Evolutionary conservation across 495 filamentous ascomycete species (phyloP).

Genomic region (Hyaloscypha bicolor): DNA sequence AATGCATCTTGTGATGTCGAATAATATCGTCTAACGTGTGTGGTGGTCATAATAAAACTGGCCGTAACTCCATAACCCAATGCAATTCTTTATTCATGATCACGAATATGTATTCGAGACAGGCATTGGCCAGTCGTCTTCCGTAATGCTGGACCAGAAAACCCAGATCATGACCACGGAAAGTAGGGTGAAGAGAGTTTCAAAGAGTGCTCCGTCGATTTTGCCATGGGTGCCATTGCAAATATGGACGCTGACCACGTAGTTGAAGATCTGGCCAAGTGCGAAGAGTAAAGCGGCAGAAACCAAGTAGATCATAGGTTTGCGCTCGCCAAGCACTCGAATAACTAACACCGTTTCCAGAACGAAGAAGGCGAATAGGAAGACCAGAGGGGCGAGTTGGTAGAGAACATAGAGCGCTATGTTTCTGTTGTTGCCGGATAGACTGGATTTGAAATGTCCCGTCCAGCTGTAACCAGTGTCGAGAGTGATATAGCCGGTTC

Average conservation of each 20-base stretch:
- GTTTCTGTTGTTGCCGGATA: constrained; percentile 61
- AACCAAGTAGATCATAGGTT: constrained; percentile 84
- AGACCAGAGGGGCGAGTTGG: constrained; percentile 87
- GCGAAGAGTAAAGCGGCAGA: constrained; percentile 80
- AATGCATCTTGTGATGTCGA: constrained; percentile 14
- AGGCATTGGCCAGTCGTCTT: constrained; percentile 94
- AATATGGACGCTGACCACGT: constrained; percentile 87
- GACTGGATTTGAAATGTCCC: constrained; percentile 65
- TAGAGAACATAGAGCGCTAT: constrained; percentile 94
- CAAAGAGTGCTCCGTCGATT: constrained; percentile 91
- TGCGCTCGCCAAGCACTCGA: constrained; percentile 77
- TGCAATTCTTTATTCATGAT: constrained; percentile 17
- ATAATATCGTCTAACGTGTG: constrained; percentile 31
- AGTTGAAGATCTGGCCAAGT: constrained; percentile 92
- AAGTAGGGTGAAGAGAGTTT: constrained; percentile 87
- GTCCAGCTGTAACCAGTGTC: constrained; percentile 93
- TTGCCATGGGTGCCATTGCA: constrained; percentile 79
- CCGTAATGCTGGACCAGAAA: constrained; percentile 99
- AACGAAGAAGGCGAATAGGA: constrained; percentile 79
- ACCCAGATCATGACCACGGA: constrained; percentile 83
- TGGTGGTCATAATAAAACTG: constrained; percentile 17
- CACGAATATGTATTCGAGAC: constrained; percentile 35
- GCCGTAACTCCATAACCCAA: constrained; percentile 32
- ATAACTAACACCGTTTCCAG: constrained; percentile 84
- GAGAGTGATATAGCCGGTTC: constrained; percentile 92